Conservation (phyloP, 805 yeast genomes). For the Alloascoidea africana region DNA sequence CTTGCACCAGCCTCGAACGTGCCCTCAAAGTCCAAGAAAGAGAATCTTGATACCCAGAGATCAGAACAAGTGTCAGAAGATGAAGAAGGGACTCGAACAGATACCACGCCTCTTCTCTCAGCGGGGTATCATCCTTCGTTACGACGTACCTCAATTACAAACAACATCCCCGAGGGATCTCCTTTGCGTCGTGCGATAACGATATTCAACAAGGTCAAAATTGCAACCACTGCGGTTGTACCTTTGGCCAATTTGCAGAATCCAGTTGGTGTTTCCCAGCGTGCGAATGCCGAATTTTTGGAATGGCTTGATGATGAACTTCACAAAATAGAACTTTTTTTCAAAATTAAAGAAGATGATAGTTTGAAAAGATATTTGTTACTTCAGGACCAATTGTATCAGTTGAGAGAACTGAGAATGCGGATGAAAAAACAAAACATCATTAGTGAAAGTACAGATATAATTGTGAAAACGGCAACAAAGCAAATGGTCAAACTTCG, state of each 20-base stretch:
- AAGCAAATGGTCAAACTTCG: constrained; percentile 5
- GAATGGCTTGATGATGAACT: constrained; percentile 55
- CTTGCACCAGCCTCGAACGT: constrained; percentile 7
- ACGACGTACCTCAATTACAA: neutral
- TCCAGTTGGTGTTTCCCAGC: constrained; percentile 9
- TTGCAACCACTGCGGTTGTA: constrained; percentile 2
- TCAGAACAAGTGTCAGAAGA: too few relatives aligned
- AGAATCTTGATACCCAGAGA: neutral
- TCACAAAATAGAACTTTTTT: constrained; percentile 45
- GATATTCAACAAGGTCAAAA: constrained; percentile 3
- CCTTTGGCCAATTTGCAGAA: constrained; percentile 5
- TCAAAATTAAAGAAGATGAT: constrained; percentile 41
- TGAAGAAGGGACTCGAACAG: neutral
- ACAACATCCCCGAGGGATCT: constrained; percentile 11
- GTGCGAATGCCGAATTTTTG: constrained; percentile 34
- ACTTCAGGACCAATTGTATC: constrained; percentile 55
- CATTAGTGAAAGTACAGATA: neutral
- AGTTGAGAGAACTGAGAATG: constrained; percentile 37
- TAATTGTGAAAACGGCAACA: neutral
- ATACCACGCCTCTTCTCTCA: neutral
- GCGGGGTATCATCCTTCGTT: neutral
- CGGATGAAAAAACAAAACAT: constrained; percentile 8
- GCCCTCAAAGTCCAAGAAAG: neutral
- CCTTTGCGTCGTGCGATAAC: constrained; percentile 10
- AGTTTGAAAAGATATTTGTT: constrained; percentile 42